phyloP scores from a whole-genome alignment of 2,329 filamentous ascomycete species.

The Hypoxylon sp. region DNA sequence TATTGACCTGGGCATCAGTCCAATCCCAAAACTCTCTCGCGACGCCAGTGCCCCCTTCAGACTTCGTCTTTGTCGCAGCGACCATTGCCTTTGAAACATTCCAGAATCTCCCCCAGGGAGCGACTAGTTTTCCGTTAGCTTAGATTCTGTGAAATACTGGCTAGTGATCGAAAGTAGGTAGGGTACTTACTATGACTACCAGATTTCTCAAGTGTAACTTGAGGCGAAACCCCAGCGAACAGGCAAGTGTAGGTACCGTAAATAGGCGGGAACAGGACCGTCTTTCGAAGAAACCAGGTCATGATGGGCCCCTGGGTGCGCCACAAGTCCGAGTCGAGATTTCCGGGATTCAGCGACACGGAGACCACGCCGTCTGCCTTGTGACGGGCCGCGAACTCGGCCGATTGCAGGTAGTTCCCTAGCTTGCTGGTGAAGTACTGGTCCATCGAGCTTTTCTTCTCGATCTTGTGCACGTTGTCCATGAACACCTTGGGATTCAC shows the following conservation, averaged over 20 bases:
- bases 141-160: background rate
- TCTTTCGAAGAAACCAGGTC: constrained; percentile 33
- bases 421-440: constrained; percentile 38
- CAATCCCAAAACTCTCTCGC: constrained; percentile 58
- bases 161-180: too few species aligned
- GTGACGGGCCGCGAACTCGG: constrained; percentile 36
- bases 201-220: constrained; percentile 56
- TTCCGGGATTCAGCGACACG: constrained; percentile 56
- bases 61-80: constrained; percentile 48
- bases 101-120: constrained; percentile 56
- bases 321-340: constrained; percentile 55
- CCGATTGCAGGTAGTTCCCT: constrained; percentile 32
- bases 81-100: constrained; percentile 50
- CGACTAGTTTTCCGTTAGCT: constrained; percentile 46
- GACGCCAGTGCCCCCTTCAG: constrained; percentile 56
- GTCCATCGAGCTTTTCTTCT: background rate
- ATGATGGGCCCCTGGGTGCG: constrained; percentile 44
- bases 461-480: constrained; percentile 37
- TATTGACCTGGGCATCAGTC: constrained; percentile 55
- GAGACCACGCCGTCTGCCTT: constrained; percentile 49
- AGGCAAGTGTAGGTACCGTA: constrained; percentile 63
- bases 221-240: constrained; percentile 60
- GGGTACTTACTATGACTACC: constrained; percentile 51
- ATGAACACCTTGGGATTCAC: constrained; percentile 37
- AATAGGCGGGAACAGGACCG: constrained; percentile 46